These are phyloP conservation scores for Cyclotella atomus DNA, from an alignment of 108 stramenopile species.

Conservation along the genomic window DNA sequence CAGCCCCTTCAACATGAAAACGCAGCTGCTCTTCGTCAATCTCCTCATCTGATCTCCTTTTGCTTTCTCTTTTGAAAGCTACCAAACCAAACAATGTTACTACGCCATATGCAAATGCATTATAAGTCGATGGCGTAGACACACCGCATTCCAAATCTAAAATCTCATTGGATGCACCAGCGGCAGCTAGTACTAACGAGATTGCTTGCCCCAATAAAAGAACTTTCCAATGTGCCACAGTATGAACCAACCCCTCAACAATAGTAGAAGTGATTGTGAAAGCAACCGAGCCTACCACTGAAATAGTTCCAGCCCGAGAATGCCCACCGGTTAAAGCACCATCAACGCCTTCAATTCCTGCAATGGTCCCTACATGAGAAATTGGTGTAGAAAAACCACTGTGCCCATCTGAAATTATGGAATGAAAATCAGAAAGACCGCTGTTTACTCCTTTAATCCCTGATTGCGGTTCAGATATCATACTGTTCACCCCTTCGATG, in stretches of 20 bases:
- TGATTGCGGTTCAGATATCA: no score
- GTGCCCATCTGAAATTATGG: slow-evolving; percentile 1
- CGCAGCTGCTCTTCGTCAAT: slow-evolving; percentile 23
- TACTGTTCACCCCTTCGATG: no score
- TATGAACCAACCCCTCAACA: slow-evolving; percentile 36
- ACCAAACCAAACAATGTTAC: slow-evolving; percentile 39
- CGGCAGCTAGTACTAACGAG: slow-evolving; percentile 28
- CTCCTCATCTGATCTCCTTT: slow-evolving; percentile 18
- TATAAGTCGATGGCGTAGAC: slow-evolving; percentile 65
- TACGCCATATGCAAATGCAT: slow-evolving; percentile 52
- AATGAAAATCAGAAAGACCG: background rate
- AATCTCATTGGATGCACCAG: slow-evolving; percentile 35
- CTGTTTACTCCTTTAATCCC: background rate
- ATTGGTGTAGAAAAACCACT: background rate
- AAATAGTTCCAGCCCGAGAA: background rate
- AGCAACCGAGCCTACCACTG: slow-evolving; percentile 23
- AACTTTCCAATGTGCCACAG: slow-evolving; percentile 47
- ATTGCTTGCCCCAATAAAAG: slow-evolving; percentile 38
- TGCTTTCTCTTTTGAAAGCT: slow-evolving; percentile 12
- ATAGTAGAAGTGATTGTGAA: slow-evolving; percentile 34
- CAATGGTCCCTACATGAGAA: background rate
- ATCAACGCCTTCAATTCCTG: background rate
- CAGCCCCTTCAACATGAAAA: background rate
- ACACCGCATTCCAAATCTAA: slow-evolving; percentile 53
- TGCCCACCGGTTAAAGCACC: background rate